Percentiles rank a stretch among this genome's conserved stretches.
These are phyloP conservation scores for Fraxinus floribunda DNA, from an alignment of 305 asterid genomes.

Conservation along the genomic window DNA sequence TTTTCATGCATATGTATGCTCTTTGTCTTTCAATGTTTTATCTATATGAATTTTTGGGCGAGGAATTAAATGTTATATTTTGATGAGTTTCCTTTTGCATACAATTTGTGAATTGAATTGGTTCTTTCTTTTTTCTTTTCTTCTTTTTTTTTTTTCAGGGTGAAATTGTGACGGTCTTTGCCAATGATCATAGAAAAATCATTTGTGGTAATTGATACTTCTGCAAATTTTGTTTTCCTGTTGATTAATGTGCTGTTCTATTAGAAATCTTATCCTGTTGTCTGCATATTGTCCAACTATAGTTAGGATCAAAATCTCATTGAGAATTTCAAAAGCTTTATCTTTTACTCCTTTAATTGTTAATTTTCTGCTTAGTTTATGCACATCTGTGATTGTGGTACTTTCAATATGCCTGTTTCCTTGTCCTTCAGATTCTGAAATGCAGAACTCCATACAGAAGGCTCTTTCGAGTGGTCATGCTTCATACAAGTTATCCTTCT, in stretches of 20 bases:
- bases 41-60: neutral
- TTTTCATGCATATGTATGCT: neutral
- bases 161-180: conserved; percentile 86
- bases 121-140: conserved; percentile 19
- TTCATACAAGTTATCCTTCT: conserved; percentile 65
- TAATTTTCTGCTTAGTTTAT: conserved; percentile 17
- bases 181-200: conserved; percentile 85
- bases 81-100: conserved; percentile 18
- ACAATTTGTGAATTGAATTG: conserved; percentile 27
- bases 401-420: conserved; percentile 7
- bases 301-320: neutral
- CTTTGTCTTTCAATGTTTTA: conserved; percentile 10
- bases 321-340: neutral
- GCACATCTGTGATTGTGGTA: conserved; percentile 1
- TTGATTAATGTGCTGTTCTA: neutral
- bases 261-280: neutral
- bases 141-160: conserved; percentile 54
- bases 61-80: neutral
- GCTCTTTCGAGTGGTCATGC: conserved; percentile 70
- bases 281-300: neutral
- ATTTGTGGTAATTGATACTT: conserved; percentile 65
- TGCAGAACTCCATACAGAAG: conserved; percentile 75
- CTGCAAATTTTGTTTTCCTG: neutral
- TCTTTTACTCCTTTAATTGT: conserved; percentile 7
- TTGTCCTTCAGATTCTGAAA: conserved; percentile 62